These are phyloP conservation scores for Psidium friedrichsthalianum DNA, from an alignment of 345 rosid species.

Conservation along the genomic window DNA sequence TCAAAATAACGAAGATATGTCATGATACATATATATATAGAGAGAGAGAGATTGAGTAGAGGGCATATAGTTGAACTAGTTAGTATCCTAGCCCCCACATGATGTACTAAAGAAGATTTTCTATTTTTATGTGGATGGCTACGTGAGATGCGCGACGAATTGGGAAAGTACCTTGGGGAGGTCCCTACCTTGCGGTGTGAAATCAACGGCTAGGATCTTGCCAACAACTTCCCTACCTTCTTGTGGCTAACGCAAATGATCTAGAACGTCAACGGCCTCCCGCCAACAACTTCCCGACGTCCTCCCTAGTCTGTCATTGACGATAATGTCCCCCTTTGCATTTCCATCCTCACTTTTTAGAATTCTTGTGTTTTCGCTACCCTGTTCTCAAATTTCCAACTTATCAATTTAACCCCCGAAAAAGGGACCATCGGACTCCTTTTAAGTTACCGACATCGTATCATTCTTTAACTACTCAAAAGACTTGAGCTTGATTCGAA, in stretches of 20 bases:
- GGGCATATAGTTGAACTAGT: not conserved
- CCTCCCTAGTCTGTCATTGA: not conserved
- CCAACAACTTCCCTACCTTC: too few species aligned
- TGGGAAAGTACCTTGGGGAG: not conserved
- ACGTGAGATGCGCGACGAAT: not conserved
- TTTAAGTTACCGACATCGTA: not conserved
- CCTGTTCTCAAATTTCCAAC: not conserved
- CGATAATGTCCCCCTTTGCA: not conserved
- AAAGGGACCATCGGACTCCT: not conserved
- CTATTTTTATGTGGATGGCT: not conserved
- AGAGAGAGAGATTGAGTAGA: not conserved
- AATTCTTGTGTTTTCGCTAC: not conserved
- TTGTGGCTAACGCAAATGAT: not conserved
- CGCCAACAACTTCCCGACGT: not conserved
- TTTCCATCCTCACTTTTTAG: not conserved
- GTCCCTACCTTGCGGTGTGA: not conserved
- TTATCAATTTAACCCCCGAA: not conserved
- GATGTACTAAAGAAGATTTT: not conserved
- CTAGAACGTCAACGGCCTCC: not conserved
- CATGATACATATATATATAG: too few species aligned
- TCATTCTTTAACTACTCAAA: too few species aligned
- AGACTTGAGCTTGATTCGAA: too few species aligned
- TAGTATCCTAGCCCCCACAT: not conserved
- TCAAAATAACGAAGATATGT: too few species aligned
- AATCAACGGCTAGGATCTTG: not conserved